Conservation (phyloP, 2,329 filamentous ascomycete genomes). For the Claviceps sp. region DNA sequence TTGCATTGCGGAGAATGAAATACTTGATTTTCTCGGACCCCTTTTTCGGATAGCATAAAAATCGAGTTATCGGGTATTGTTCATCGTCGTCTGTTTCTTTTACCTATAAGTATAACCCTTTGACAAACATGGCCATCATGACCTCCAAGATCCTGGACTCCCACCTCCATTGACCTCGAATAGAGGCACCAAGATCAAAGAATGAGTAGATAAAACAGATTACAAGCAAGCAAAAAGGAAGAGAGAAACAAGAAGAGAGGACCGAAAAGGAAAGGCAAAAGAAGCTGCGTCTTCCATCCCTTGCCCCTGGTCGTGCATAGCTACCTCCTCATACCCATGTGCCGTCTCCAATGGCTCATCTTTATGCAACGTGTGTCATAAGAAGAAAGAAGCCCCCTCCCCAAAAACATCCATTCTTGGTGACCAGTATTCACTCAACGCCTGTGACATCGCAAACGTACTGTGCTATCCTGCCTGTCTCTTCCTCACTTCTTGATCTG, state of each 20-base stretch:
- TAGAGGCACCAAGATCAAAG: neutral
- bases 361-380: conserved; percentile 8
- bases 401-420: neutral
- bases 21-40: too few species aligned
- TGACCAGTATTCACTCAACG: conserved; percentile 7
- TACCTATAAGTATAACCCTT: neutral
- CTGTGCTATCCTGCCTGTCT: neutral
- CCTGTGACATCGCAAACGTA: conserved; percentile 6
- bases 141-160: neutral
- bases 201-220: neutral
- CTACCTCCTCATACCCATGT: neutral
- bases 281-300: neutral
- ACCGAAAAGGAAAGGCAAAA: neutral
- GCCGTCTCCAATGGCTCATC: neutral
- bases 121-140: neutral
- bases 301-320: neutral
- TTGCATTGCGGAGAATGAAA: too few species aligned
- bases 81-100: neutral
- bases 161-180: neutral
- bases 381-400: conserved; percentile 2
- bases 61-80: too few species aligned
- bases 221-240: neutral
- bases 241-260: neutral
- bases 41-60: too few species aligned
- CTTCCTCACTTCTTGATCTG: too few species aligned